Percentiles rank a stretch among this genome's conserved stretches.
phyloP scores from a whole-genome alignment of 345 rosid genomes.

The Ceriops decandra region DNA sequence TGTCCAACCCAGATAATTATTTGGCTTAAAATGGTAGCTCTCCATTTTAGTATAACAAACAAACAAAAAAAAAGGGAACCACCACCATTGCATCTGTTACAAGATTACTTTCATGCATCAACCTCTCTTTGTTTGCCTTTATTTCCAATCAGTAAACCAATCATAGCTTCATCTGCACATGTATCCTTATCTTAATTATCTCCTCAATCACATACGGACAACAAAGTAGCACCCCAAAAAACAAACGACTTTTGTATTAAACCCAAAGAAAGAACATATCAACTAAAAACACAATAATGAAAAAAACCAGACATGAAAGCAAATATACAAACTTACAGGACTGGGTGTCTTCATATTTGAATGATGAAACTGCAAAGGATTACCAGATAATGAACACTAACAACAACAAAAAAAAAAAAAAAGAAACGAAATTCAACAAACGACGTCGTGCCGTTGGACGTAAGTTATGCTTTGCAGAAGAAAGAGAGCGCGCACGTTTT shows the following conservation, averaged over 20 bases:
- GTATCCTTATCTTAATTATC: too few species aligned
- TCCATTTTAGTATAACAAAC: background rate
- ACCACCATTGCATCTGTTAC: background rate
- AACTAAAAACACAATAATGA: background rate
- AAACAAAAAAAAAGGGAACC: background rate
- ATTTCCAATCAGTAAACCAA: background rate
- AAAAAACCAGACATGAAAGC: background rate
- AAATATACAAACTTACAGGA: constrained; percentile 11
- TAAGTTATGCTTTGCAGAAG: too few species aligned
- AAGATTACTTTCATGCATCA: background rate
- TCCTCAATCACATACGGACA: background rate
- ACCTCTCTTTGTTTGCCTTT: background rate
- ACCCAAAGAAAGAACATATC: background rate
- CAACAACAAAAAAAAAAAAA: too few species aligned
- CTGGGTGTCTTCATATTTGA: constrained; percentile 5
- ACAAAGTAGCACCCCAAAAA: background rate
- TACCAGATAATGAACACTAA: too few species aligned
- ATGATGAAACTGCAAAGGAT: background rate
- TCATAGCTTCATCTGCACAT: background rate
- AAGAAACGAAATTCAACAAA: background rate
- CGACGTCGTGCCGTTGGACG: background rate
- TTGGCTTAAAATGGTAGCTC: background rate
- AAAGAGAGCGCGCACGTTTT: too few species aligned
- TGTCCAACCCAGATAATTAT: too few species aligned
- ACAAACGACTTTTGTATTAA: background rate